Percentiles rank a stretch among this genome's conserved stretches.
phyloP scores from a whole-genome alignment of 2,329 filamentous ascomycete genomes.

The Aspergillus ochraceoroseus region DNA sequence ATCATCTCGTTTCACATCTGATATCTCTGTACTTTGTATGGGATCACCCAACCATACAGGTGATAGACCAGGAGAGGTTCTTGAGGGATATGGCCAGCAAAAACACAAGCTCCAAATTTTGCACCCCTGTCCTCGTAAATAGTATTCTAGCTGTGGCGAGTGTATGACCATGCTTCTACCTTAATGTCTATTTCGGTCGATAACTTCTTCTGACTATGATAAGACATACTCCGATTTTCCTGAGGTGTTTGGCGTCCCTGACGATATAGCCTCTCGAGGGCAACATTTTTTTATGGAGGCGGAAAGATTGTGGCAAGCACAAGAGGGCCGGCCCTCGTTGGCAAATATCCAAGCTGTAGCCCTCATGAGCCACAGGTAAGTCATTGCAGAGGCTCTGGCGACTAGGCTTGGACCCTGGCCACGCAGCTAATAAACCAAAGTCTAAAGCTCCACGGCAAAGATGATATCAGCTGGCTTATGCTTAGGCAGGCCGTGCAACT shows the following conservation, averaged over 20 bases:
- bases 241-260: constrained; percentile 26
- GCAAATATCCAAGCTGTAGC: constrained; percentile 37
- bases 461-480: constrained; percentile 28
- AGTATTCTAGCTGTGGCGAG: constrained; percentile 64
- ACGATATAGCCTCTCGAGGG: constrained; percentile 30
- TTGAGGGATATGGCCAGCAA: constrained; percentile 48
- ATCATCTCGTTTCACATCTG: constrained; percentile 70
- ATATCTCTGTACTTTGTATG: constrained; percentile 92
- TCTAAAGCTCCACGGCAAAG: constrained; percentile 28
- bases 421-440: constrained; percentile 23
- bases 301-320: constrained; percentile 34
- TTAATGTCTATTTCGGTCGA: neutral
- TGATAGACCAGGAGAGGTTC: constrained; percentile 74
- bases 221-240: constrained; percentile 38
- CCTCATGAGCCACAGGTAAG: constrained; percentile 33
- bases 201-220: constrained; percentile 11
- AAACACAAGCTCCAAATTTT: constrained; percentile 60
- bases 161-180: constrained; percentile 26
- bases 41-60: constrained; percentile 80
- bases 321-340: constrained; percentile 32
- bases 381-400: constrained; percentile 3
- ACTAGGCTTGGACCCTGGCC: neutral
- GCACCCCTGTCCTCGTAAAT: constrained; percentile 79
- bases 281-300: constrained; percentile 36
- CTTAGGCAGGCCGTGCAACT: constrained; percentile 32